Evolutionary conservation across 768 basidiomycete genomes (phyloP).

Genomic region (Podaxis pistillaris): DNA sequence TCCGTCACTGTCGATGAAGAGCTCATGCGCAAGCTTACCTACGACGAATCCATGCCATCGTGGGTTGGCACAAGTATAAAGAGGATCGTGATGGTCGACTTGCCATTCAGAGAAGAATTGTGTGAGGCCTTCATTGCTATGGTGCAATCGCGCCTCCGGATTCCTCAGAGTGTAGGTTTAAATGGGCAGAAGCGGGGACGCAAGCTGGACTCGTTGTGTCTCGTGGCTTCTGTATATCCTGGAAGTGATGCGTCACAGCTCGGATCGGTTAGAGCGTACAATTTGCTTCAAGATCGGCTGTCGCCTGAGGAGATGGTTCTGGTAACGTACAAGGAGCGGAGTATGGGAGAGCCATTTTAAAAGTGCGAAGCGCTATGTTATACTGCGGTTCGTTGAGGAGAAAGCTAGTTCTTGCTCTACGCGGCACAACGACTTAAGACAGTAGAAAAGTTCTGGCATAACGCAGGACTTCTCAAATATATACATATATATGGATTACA

Average conservation of each 20-base stretch:
- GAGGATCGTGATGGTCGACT: neutral
- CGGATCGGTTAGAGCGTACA: neutral
- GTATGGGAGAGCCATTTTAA: neutral
- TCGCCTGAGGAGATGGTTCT: neutral
- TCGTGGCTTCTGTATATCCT: neutral
- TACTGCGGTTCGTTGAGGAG: too few relatives aligned
- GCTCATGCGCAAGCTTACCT: neutral
- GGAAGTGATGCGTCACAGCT: too few relatives aligned
- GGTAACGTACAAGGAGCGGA: neutral
- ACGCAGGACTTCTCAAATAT: too few relatives aligned
- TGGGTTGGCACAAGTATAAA: neutral
- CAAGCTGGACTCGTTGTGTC: neutral
- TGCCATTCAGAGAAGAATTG: neutral
- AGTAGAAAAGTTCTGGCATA: too few relatives aligned
- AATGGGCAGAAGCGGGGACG: neutral
- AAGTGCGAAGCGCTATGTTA: neutral
- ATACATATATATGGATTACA: too few relatives aligned
- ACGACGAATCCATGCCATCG: neutral
- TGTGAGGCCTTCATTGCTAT: neutral
- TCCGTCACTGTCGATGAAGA: neutral
- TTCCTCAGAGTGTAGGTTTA: neutral
- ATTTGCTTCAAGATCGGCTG: neutral
- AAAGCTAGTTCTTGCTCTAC: too few relatives aligned
- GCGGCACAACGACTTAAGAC: too few relatives aligned
- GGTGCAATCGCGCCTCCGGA: conserved; percentile 7